phyloP scores from a whole-genome alignment of 768 basidiomycete species.

The Trametes punicea region DNA sequence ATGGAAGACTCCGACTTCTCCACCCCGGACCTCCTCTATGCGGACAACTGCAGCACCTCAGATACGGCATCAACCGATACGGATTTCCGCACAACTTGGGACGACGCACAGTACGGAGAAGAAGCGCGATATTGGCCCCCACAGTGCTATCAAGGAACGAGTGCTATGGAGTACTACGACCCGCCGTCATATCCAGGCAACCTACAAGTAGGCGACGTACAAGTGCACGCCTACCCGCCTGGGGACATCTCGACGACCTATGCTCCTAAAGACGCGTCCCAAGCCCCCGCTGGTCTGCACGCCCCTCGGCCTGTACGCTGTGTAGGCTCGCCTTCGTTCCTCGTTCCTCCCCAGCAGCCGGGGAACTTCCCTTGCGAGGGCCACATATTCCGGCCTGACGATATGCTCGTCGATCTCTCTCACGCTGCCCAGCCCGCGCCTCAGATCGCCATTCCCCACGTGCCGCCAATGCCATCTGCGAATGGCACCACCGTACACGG shows the following conservation, averaged over 20 bases:
- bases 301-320: conserved; percentile 18
- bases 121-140: background rate
- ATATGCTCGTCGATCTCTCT: conserved; percentile 10
- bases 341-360: conserved; percentile 1
- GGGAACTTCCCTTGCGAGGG: conserved; percentile 1
- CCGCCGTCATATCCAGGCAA: conserved; percentile 6
- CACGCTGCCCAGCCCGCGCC: conserved; percentile 3
- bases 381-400: conserved; percentile 7
- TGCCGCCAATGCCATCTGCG: conserved; percentile 13
- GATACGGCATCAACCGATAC: background rate
- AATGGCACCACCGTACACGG: background rate
- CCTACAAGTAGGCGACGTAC: background rate
- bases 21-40: conserved; percentile 11
- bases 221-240: conserved; percentile 1
- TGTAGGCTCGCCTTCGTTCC: conserved; percentile 17
- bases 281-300: conserved; percentile 10
- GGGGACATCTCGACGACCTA: background rate
- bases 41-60: background rate
- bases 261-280: background rate
- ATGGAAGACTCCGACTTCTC: conserved; percentile 9
- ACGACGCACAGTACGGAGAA: conserved; percentile 3
- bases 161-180: conserved; percentile 10
- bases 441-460: conserved; percentile 16
- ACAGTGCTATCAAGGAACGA: background rate
- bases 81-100: conserved; percentile 2